Percentiles rank a stretch among this genome's conserved stretches.
Evolutionary conservation across 2,329 filamentous ascomycete genomes (phyloP).

Genomic region (Colletotrichum tanaceti): DNA sequence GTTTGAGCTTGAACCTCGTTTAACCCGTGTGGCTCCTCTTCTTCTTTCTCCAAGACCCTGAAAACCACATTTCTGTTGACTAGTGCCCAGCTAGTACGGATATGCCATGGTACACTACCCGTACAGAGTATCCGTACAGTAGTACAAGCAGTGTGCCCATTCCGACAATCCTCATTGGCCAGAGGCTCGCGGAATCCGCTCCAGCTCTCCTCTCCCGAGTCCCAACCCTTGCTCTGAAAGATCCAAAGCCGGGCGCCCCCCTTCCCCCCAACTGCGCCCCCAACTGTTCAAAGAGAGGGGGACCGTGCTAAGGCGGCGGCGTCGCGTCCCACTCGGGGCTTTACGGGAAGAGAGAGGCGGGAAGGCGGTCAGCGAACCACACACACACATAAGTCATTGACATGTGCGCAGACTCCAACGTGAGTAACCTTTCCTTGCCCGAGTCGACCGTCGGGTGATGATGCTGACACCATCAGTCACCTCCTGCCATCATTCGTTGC

Average conservation of each 20-base stretch:
- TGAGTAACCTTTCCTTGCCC: too few species aligned
- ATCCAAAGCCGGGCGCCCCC: conserved; percentile 11
- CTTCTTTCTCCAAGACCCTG: conserved; percentile 23
- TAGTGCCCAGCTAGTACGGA: too few species aligned
- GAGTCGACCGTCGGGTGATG: neutral
- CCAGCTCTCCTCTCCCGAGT: conserved; percentile 16
- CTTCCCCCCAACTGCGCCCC: neutral
- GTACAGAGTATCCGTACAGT: too few species aligned
- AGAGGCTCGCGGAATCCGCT: neutral
- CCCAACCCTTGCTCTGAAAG: conserved; percentile 13
- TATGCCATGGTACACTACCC: too few species aligned
- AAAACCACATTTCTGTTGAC: conserved; percentile 17
- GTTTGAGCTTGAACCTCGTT: conserved; percentile 36
- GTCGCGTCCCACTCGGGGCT: conserved; percentile 25
- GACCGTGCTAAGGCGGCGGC: conserved; percentile 19
- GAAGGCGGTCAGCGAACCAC: conserved; percentile 1
- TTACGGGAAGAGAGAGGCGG: conserved; percentile 11
- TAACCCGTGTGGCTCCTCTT: neutral
- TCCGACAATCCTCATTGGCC: conserved; percentile 18
- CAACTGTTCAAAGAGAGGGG: conserved; percentile 26
- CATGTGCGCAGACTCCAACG: neutral
- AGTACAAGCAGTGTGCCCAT: conserved; percentile 10
- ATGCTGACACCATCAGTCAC: conserved; percentile 4
- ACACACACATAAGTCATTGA: neutral
- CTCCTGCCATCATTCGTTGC: neutral